Evolutionary conservation across 169 alveolate species (phyloP).

Genomic region (Plasmodium gonderi): DNA sequence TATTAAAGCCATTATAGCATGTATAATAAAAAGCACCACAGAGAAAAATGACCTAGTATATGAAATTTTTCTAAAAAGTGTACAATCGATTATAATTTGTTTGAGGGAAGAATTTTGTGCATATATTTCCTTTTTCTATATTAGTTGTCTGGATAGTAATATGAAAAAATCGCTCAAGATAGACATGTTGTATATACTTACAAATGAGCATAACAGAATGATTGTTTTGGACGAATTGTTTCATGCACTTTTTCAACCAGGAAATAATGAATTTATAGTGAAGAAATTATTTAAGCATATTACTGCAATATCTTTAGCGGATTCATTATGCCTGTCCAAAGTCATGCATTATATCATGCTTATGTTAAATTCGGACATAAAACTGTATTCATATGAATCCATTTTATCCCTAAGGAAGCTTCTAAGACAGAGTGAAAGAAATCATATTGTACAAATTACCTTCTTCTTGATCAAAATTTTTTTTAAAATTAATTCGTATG

Average conservation of each 20-base stretch:
- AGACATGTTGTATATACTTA: conserved; percentile 2
- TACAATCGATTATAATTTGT: neutral
- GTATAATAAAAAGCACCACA: conserved; percentile 1
- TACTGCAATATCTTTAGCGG: conserved; percentile 17
- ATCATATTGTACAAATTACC: neutral
- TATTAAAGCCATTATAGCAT: conserved; percentile 7
- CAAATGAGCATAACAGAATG: neutral
- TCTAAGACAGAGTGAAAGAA: conserved; percentile 10
- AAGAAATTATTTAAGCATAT: conserved; percentile 19
- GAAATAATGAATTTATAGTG: neutral
- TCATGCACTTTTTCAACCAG: conserved; percentile 24
- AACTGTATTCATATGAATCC: conserved; percentile 33
- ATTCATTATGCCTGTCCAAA: conserved; percentile 6
- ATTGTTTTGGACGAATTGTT: conserved; percentile 15
- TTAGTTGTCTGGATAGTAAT: neutral
- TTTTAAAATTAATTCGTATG: neutral
- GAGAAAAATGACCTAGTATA: conserved; percentile 38
- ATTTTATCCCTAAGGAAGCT: conserved; percentile 29
- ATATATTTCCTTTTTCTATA: conserved; percentile 25
- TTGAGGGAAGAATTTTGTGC: conserved; percentile 10
- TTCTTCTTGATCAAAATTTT: conserved; percentile 23
- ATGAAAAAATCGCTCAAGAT: conserved; percentile 19
- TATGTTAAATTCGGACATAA: conserved; percentile 1
- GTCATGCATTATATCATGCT: conserved; percentile 19
- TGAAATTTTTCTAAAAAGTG: conserved; percentile 39